phyloP scores from a whole-genome alignment of 2,329 filamentous ascomycete genomes.

The Trichoderma atroviride region DNA sequence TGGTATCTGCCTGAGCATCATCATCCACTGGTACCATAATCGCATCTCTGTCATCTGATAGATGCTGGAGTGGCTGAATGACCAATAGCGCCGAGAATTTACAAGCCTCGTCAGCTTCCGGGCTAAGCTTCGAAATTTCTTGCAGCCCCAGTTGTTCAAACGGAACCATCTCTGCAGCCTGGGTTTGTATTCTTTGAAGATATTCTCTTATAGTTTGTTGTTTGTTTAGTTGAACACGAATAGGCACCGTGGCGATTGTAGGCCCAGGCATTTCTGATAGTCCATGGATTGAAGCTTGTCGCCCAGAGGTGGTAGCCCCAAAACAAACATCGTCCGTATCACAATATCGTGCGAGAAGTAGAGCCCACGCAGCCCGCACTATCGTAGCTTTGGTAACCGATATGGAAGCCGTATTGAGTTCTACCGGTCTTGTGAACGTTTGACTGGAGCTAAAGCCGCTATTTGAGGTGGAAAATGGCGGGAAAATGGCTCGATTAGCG shows the following conservation, averaged over 20 bases:
- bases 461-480: background rate
- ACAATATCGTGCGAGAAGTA: slow-evolving; percentile 28
- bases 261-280: slow-evolving; percentile 25
- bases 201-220: background rate
- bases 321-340: slow-evolving; percentile 30
- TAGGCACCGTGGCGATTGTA: slow-evolving; percentile 27
- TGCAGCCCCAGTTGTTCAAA: slow-evolving; percentile 32
- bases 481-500: background rate
- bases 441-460: too few relatives aligned
- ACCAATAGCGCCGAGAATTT: slow-evolving; percentile 6
- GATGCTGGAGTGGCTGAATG: background rate
- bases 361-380: slow-evolving; percentile 32
- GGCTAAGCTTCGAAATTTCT: background rate
- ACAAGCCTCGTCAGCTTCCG: background rate
- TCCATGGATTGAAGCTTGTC: slow-evolving; percentile 25
- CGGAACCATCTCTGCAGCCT: slow-evolving; percentile 28
- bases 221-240: slow-evolving; percentile 24
- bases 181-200: slow-evolving; percentile 24
- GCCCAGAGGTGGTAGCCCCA: slow-evolving; percentile 30
- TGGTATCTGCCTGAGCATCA: too few relatives aligned
- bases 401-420: too few relatives aligned
- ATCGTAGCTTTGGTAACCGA: slow-evolving; percentile 26
- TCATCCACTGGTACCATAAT: too few relatives aligned
- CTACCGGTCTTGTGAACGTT: too few relatives aligned
- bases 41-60: too few relatives aligned